Percentiles rank a stretch among this genome's conserved stretches.
Conservation (phyloP, 2,329 filamentous ascomycete genomes). For the Penicillium hordei region DNA sequence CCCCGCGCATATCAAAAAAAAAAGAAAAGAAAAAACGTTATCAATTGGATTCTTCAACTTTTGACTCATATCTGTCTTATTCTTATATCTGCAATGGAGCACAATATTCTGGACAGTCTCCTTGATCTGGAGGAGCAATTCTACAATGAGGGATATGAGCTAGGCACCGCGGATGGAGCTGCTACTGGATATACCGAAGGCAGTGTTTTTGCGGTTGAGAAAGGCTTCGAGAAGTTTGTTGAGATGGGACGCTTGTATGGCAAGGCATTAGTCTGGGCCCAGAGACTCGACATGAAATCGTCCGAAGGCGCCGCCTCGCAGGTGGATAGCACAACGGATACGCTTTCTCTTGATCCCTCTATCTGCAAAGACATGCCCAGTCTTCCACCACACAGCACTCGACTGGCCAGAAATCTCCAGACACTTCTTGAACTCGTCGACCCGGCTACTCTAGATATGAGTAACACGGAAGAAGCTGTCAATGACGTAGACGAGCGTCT, state of each 20-base stretch:
- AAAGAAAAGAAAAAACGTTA: constrained; percentile 10
- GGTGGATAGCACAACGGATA: constrained; percentile 9
- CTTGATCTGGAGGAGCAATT: constrained; percentile 66
- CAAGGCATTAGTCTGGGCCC: constrained; percentile 78
- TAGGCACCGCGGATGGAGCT: constrained; percentile 73
- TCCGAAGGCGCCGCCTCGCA: constrained; percentile 12
- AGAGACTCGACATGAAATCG: constrained; percentile 54
- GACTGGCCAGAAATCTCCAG: constrained; percentile 74
- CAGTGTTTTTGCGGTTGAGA: constrained; percentile 83
- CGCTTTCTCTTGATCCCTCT: constrained; percentile 27
- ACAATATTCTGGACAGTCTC: constrained; percentile 56
- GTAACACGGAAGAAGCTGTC: constrained; percentile 85
- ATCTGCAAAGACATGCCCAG: constrained; percentile 44
- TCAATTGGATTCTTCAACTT: neutral
- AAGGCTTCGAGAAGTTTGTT: constrained; percentile 89
- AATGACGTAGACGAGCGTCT: constrained; percentile 87
- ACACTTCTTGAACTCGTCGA: constrained; percentile 76
- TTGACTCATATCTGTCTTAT: neutral
- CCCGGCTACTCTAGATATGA: constrained; percentile 70
- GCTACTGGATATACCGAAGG: constrained; percentile 82
- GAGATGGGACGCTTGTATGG: constrained; percentile 78
- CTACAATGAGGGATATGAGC: constrained; percentile 77
- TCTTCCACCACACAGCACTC: constrained; percentile 55
- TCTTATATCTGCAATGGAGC: constrained; percentile 33
- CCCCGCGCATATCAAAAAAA: constrained; percentile 25